These are phyloP conservation scores for Inosperma sp. DNA, from an alignment of 768 basidiomycete genomes.

Conservation along the genomic window DNA sequence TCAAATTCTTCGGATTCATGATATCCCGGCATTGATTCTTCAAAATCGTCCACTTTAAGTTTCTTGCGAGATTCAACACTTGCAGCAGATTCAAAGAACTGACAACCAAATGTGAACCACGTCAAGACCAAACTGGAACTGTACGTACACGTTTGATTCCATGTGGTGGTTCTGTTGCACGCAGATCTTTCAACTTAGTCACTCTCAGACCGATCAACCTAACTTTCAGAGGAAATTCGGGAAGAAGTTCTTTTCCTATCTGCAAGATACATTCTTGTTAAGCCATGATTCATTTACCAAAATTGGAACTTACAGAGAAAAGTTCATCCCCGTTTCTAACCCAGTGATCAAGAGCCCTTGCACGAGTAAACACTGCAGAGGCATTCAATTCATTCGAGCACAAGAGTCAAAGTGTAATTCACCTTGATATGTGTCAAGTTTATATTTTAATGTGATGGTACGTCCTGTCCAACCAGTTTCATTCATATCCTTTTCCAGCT, in stretches of 20 bases:
- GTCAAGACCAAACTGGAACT: not conserved
- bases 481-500: slow-evolving; percentile 78
- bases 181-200: slow-evolving; percentile 84
- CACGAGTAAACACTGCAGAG: slow-evolving; percentile 67
- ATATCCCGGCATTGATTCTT: slow-evolving; percentile 48
- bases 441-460: slow-evolving; percentile 90
- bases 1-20: slow-evolving; percentile 49
- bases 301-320: slow-evolving; percentile 50
- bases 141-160: slow-evolving; percentile 71
- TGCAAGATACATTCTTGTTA: slow-evolving; percentile 28
- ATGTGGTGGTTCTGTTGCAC: slow-evolving; percentile 36
- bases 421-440: slow-evolving; percentile 88
- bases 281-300: slow-evolving; percentile 4
- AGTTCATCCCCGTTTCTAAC: slow-evolving; percentile 78
- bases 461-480: slow-evolving; percentile 79
- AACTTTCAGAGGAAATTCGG: slow-evolving; percentile 74
- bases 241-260: slow-evolving; percentile 76
- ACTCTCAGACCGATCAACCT: slow-evolving; percentile 86
- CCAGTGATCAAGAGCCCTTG: slow-evolving; percentile 74
- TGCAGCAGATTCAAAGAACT: slow-evolving; percentile 56
- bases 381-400: not conserved
- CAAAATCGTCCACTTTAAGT: slow-evolving; percentile 17
- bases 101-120: not conserved
- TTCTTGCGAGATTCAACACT: slow-evolving; percentile 38
- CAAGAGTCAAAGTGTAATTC: not conserved